Conservation (phyloP, 208 protist species). For the Cochliopodium minus region DNA sequence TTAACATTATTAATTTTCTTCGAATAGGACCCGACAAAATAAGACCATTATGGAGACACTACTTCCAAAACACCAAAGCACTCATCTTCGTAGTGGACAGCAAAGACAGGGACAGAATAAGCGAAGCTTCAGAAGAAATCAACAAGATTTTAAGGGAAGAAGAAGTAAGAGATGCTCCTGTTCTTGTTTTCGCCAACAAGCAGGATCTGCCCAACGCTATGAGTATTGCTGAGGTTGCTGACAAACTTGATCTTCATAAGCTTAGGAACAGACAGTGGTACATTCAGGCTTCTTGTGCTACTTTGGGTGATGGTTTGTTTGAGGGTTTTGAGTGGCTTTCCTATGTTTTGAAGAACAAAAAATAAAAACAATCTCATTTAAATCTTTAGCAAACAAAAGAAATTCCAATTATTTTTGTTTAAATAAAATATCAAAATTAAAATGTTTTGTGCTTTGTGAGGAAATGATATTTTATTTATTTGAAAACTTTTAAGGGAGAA, state of each 20-base stretch:
- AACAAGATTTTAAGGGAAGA: slow-evolving; percentile 86
- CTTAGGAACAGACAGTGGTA: slow-evolving; percentile 56
- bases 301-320: slow-evolving; percentile 78
- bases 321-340: slow-evolving; percentile 88
- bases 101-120: slow-evolving; percentile 73
- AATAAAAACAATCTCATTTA: too few relatives aligned
- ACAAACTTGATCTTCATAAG: slow-evolving; percentile 67
- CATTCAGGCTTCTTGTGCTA: slow-evolving; percentile 78
- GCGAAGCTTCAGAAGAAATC: slow-evolving; percentile 65
- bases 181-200: slow-evolving; percentile 97
- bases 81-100: slow-evolving; percentile 92
- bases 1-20: too few relatives aligned
- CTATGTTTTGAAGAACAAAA: too few relatives aligned
- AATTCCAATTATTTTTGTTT: too few relatives aligned
- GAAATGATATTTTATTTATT: too few relatives aligned
- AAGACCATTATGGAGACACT: slow-evolving; percentile 76
- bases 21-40: slow-evolving; percentile 92
- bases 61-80: slow-evolving; percentile 79
- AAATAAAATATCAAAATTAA: too few relatives aligned
- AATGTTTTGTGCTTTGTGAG: too few relatives aligned
- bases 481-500: too few relatives aligned
- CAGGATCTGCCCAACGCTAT: slow-evolving; percentile 93
- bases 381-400: too few relatives aligned
- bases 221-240: slow-evolving; percentile 76
- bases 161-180: slow-evolving; percentile 70